Percentiles rank a stretch among this genome's conserved stretches.
Conservation (phyloP, 495 filamentous ascomycete species). For the Amphirosellinia nigrospora region DNA sequence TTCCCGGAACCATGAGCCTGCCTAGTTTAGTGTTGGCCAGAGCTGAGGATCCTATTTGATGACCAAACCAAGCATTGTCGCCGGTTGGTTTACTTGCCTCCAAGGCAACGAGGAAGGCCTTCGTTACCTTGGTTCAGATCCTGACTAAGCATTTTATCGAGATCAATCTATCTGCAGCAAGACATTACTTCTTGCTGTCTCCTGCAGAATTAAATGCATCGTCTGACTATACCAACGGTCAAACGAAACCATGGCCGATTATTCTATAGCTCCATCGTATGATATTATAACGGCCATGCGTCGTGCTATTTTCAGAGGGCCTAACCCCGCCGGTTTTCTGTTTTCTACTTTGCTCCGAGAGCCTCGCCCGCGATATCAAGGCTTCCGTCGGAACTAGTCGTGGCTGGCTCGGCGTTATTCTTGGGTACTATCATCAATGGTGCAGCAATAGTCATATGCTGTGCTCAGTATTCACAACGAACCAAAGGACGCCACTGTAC, state of each 20-base stretch:
- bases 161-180: background rate
- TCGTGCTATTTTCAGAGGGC: background rate
- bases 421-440: background rate
- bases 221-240: background rate
- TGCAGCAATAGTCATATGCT: background rate
- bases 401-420: conserved; percentile 8
- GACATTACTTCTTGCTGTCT: background rate
- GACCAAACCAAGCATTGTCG: background rate
- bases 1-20: too few relatives aligned
- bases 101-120: too few relatives aligned
- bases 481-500: background rate
- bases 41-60: background rate
- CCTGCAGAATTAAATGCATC: background rate
- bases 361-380: background rate
- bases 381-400: background rate
- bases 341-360: background rate
- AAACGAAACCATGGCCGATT: background rate
- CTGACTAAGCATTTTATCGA: conserved; percentile 3
- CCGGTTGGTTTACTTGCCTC: background rate
- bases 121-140: background rate
- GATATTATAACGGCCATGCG: conserved; percentile 16
- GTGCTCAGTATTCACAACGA: background rate
- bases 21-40: too few relatives aligned
- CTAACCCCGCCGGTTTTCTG: background rate
- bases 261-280: conserved; percentile 1